Percentiles rank a stretch among this genome's conserved stretches.
Evolutionary conservation across 805 yeast genomes (phyloP).

Genomic region (Scheffersomyces stipitis): DNA sequence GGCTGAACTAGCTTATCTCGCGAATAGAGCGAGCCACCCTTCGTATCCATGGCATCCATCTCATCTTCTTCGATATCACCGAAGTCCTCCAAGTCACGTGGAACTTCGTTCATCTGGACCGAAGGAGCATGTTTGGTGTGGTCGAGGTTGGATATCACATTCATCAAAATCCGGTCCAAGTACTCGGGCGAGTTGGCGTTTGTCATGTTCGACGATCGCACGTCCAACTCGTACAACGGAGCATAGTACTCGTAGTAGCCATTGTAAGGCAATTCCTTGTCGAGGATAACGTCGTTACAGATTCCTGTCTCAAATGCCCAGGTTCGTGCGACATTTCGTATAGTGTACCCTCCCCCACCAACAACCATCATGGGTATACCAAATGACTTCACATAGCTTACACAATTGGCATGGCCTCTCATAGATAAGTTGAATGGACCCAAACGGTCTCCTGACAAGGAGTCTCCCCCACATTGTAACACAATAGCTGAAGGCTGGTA

Average conservation of each 20-base stretch:
- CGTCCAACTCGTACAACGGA: slow-evolving; percentile 28
- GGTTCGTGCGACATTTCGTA: slow-evolving; percentile 27
- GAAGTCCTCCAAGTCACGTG: slow-evolving; percentile 24
- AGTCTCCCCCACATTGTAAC: slow-evolving; percentile 28
- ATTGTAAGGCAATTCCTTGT: slow-evolving; percentile 25
- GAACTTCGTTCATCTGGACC: slow-evolving; percentile 28
- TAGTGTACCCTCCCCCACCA: slow-evolving; percentile 30
- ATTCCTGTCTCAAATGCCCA: slow-evolving; percentile 28
- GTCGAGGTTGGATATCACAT: slow-evolving; percentile 23
- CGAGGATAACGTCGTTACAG: slow-evolving; percentile 22
- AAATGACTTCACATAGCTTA: slow-evolving; percentile 23
- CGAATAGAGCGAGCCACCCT: slow-evolving; percentile 27
- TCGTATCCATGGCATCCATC: slow-evolving; percentile 21
- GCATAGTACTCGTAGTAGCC: slow-evolving; percentile 32
- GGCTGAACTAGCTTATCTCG: slow-evolving; percentile 22
- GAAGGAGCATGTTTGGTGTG: slow-evolving; percentile 28
- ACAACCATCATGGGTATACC: slow-evolving; percentile 27
- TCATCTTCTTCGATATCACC: slow-evolving; percentile 28
- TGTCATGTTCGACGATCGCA: slow-evolving; percentile 27
- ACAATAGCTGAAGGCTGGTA: slow-evolving; percentile 29
- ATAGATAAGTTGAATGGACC: slow-evolving; percentile 28
- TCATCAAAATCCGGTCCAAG: slow-evolving; percentile 24
- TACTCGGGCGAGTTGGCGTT: slow-evolving; percentile 28
- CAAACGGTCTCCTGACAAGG: slow-evolving; percentile 26
- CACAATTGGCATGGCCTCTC: slow-evolving; percentile 29